phyloP scores from a whole-genome alignment of 106 monocot genomes.

The Dendrobium huoshanense region DNA sequence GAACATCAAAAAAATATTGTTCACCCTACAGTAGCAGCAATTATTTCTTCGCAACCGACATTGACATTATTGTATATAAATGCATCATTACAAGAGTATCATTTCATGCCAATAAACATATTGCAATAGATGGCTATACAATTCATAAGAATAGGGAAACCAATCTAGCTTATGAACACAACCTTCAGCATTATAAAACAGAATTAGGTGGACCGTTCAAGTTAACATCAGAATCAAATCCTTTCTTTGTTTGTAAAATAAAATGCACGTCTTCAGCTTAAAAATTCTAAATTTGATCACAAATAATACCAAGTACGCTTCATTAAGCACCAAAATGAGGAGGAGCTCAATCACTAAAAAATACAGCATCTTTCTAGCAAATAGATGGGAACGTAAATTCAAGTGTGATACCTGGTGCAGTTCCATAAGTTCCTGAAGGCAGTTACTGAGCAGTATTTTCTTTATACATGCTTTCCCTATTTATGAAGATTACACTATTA shows the following conservation, averaged over 20 bases:
- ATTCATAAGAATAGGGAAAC: background rate
- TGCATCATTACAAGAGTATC: background rate
- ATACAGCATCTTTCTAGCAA: background rate
- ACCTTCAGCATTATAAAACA: background rate
- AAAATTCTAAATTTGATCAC: background rate
- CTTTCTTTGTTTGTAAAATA: background rate
- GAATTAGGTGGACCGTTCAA: background rate
- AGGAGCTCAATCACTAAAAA: background rate
- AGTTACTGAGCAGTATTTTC: conserved; percentile 94
- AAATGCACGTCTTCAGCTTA: background rate
- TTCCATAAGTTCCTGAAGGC: conserved; percentile 99
- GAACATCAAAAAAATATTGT: background rate
- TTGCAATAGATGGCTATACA: background rate
- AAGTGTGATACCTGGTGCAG: conserved; percentile 79
- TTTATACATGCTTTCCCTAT: conserved; percentile 98
- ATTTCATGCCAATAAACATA: background rate
- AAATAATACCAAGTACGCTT: background rate
- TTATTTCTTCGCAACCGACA: background rate
- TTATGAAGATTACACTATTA: background rate
- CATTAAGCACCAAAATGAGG: background rate
- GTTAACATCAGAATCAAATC: background rate
- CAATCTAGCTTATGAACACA: background rate
- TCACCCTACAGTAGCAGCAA: background rate
- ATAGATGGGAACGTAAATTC: background rate
- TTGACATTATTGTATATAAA: background rate